Evolutionary conservation across 441 rosid genomes (phyloP).

Genomic region (Flueggea neowawraea): DNA sequence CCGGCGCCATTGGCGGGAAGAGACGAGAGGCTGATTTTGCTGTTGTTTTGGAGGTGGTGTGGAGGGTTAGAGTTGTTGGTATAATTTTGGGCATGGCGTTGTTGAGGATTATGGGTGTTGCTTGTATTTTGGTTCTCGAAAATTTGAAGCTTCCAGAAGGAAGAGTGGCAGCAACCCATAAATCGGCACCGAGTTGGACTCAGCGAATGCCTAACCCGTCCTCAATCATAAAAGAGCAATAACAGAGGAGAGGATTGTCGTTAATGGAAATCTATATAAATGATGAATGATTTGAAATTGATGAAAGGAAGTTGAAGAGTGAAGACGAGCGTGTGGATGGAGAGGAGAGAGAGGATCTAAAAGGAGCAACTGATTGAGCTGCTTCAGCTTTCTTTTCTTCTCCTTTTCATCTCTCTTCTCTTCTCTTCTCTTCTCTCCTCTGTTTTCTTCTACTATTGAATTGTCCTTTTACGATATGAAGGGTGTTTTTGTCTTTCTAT

Average conservation of each 20-base stretch:
- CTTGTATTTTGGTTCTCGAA: constrained; percentile 5
- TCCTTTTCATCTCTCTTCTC: constrained; percentile 9
- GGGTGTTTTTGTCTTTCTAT: constrained; percentile 20
- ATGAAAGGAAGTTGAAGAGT: neutral
- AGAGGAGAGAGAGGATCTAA: neutral
- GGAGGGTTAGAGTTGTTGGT: constrained; percentile 9
- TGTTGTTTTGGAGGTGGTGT: constrained; percentile 3
- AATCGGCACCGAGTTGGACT: constrained; percentile 40
- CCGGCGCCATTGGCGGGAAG: constrained; percentile 28
- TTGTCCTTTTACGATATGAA: constrained; percentile 19
- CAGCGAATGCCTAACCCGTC: constrained; percentile 5
- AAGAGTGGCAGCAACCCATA: constrained; percentile 89
- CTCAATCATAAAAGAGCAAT: constrained; percentile 7
- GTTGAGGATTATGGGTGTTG: too few species aligned
- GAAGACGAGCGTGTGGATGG: constrained; percentile 18
- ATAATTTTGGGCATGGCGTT: neutral
- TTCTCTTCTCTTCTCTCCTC: constrained; percentile 17
- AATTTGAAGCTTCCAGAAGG: constrained; percentile 26
- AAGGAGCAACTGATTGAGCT: constrained; percentile 4
- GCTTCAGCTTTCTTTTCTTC: constrained; percentile 25
- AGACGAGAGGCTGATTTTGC: constrained; percentile 9
- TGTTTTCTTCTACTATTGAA: constrained; percentile 16
- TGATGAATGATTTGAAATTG: too few species aligned
- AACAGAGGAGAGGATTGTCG: neutral
- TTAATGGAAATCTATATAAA: neutral